Conservation (phyloP, 1,284 basidiomycete species). For the Sporisorium iseilematis-ciliati region DNA sequence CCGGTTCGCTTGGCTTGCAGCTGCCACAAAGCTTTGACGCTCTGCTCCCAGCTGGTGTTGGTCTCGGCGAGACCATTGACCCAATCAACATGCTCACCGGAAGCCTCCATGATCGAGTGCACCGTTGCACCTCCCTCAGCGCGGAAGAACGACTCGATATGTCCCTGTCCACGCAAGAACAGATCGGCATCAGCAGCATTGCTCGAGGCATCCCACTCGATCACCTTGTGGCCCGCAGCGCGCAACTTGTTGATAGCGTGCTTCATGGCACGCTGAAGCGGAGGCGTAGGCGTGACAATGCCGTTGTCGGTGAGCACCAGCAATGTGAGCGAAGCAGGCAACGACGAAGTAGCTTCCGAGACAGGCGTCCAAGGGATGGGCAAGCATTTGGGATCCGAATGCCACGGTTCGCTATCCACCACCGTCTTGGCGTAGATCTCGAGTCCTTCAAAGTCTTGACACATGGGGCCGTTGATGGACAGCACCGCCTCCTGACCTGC, state of each 20-base stretch:
- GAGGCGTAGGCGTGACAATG: conserved; percentile 78
- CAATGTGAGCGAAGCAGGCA: conserved; percentile 73
- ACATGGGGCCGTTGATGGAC: conserved; percentile 57
- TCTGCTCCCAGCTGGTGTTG: conserved; percentile 11
- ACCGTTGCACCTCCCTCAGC: conserved; percentile 51
- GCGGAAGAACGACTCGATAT: conserved; percentile 45
- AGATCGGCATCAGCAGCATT: conserved; percentile 27
- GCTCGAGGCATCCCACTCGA: conserved; percentile 71
- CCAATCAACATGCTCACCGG: conserved; percentile 51
- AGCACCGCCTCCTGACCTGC: conserved; percentile 51
- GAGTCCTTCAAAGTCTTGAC: conserved; percentile 33
- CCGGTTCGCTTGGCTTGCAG: conserved; percentile 39
- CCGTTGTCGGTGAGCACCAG: conserved; percentile 78
- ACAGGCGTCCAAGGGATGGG: conserved; percentile 56
- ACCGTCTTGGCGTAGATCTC: conserved; percentile 51
- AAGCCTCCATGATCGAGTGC: conserved; percentile 44
- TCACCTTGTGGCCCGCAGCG: conserved; percentile 77
- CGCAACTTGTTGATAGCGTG: conserved; percentile 75
- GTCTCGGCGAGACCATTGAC: conserved; percentile 32
- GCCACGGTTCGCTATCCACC: conserved; percentile 50
- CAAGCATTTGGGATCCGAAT: conserved; percentile 47
- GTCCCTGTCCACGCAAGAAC: conserved; percentile 18
- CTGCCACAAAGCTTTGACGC: conserved; percentile 45
- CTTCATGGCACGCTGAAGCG: conserved; percentile 77
- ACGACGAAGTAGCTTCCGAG: background rate